Conservation (phyloP, 2,329 filamentous ascomycete genomes). For the Diaporthe australafricana region DNA sequence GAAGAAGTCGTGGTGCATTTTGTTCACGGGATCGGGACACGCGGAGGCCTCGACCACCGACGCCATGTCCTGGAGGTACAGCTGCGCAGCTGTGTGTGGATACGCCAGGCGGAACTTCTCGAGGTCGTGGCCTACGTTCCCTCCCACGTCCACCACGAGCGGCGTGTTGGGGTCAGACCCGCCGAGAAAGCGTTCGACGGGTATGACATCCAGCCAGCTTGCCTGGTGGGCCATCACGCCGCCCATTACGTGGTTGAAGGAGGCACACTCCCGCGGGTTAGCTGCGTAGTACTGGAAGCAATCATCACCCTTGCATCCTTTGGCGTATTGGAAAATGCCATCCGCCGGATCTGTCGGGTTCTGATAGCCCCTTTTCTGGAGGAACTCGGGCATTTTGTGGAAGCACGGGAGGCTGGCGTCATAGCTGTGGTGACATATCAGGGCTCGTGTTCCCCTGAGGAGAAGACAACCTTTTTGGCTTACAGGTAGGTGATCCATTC, state of each 20-base stretch:
- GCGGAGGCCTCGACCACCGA: constrained; percentile 39
- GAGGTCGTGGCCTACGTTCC: constrained; percentile 50
- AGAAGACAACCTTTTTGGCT: too few relatives aligned
- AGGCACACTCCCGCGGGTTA: constrained; percentile 37
- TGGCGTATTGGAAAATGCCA: constrained; percentile 42
- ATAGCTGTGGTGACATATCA: too few relatives aligned
- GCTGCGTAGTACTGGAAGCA: constrained; percentile 37
- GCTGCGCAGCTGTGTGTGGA: constrained; percentile 35
- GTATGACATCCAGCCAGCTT: constrained; percentile 39
- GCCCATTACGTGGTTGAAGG: constrained; percentile 42
- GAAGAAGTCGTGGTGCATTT: constrained; percentile 37
- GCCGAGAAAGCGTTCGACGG: constrained; percentile 32
- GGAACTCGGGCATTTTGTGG: too few relatives aligned
- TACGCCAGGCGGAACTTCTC: constrained; percentile 43
- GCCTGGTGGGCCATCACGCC: constrained; percentile 40
- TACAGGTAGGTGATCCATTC: constrained; percentile 34
- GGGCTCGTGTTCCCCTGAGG: too few relatives aligned
- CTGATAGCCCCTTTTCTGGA: too few relatives aligned
- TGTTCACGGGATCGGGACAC: constrained; percentile 33
- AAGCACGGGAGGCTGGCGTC: too few relatives aligned
- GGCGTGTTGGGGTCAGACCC: constrained; percentile 29
- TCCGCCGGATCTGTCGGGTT: constrained; percentile 39
- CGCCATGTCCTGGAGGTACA: constrained; percentile 41
- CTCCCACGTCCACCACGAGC: constrained; percentile 51
- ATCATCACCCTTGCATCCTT: constrained; percentile 32